Conservation (phyloP, 495 filamentous ascomycete genomes). For the Aspergillus sparsus region DNA sequence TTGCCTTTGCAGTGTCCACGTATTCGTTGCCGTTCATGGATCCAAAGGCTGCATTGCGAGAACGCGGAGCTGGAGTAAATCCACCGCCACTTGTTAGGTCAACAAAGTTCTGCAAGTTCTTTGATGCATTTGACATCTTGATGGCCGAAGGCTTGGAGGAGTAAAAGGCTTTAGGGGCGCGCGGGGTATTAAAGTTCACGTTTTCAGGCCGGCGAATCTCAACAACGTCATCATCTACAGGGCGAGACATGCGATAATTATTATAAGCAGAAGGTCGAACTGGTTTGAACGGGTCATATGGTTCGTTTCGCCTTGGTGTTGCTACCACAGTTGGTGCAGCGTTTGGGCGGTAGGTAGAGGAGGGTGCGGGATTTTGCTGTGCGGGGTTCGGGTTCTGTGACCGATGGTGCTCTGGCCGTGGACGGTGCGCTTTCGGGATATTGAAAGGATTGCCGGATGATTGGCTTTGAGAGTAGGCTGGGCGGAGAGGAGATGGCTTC, state of each 20-base stretch:
- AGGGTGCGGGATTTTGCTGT: slow-evolving; percentile 18
- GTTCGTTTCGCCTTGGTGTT: slow-evolving; percentile 31
- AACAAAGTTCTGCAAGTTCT: slow-evolving; percentile 45
- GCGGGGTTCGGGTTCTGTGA: slow-evolving; percentile 24
- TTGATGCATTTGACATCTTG: slow-evolving; percentile 36
- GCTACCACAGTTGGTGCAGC: slow-evolving; percentile 22
- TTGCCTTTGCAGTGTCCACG: slow-evolving; percentile 74
- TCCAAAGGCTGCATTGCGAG: slow-evolving; percentile 39
- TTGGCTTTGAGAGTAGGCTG: slow-evolving; percentile 37
- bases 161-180: slow-evolving; percentile 43
- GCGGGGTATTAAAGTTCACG: slow-evolving; percentile 41
- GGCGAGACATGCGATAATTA: slow-evolving; percentile 27
- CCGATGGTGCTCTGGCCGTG: slow-evolving; percentile 52
- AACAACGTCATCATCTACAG: slow-evolving; percentile 35
- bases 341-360: slow-evolving; percentile 25
- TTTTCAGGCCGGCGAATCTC: slow-evolving; percentile 51
- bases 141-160: slow-evolving; percentile 44
- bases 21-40: slow-evolving; percentile 63
- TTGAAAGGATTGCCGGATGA: slow-evolving; percentile 52
- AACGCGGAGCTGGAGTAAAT: slow-evolving; percentile 26
- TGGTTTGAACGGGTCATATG: slow-evolving; percentile 48
- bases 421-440: slow-evolving; percentile 49
- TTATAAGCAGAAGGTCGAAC: slow-evolving; percentile 46
- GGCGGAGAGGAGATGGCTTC: slow-evolving; percentile 55
- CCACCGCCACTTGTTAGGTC: slow-evolving; percentile 44